These are phyloP conservation scores for Ceratobasidium sp. DNA, from an alignment of 1,284 basidiomycete genomes.

Conservation along the genomic window DNA sequence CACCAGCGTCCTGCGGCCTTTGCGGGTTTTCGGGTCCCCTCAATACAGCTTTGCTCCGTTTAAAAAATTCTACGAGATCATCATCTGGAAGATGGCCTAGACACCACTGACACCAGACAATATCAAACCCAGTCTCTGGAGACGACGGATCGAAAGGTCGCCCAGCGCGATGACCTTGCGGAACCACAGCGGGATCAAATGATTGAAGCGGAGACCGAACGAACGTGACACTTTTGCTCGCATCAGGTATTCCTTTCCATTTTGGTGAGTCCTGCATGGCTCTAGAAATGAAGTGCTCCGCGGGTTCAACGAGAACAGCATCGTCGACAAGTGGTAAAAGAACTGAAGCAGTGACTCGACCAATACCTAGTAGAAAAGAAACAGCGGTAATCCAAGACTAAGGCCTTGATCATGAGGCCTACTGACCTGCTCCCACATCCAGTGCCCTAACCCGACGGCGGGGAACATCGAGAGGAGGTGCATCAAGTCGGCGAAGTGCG, in stretches of 20 bases:
- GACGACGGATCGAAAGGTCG: slow-evolving; percentile 55
- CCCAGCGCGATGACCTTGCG: slow-evolving; percentile 15
- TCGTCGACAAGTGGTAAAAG: slow-evolving; percentile 87
- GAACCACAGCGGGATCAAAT: slow-evolving; percentile 69
- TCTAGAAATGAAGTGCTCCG: slow-evolving; percentile 78
- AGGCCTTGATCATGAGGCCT: not conserved
- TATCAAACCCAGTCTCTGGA: slow-evolving; percentile 71
- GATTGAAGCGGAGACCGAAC: slow-evolving; percentile 81
- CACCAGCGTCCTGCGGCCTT: slow-evolving; percentile 58
- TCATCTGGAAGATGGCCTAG: slow-evolving; percentile 85
- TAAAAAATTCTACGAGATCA: slow-evolving; percentile 83
- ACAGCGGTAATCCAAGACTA: not conserved
- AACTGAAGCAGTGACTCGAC: slow-evolving; percentile 87
- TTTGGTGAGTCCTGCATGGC: slow-evolving; percentile 63
- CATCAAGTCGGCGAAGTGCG: slow-evolving; percentile 65
- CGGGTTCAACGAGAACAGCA: slow-evolving; percentile 90
- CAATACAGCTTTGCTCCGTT: slow-evolving; percentile 70
- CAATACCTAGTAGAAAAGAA: slow-evolving; percentile 67
- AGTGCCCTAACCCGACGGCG: slow-evolving; percentile 73
- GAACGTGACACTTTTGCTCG: slow-evolving; percentile 82
- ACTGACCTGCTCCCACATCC: slow-evolving; percentile 72
- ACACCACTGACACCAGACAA: slow-evolving; percentile 97
- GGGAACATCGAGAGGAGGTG: slow-evolving; percentile 52
- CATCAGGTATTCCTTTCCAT: slow-evolving; percentile 77
- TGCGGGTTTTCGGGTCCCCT: slow-evolving; percentile 57